phyloP scores from a whole-genome alignment of 129 eudicot genomes.

The Centella asiatica region DNA sequence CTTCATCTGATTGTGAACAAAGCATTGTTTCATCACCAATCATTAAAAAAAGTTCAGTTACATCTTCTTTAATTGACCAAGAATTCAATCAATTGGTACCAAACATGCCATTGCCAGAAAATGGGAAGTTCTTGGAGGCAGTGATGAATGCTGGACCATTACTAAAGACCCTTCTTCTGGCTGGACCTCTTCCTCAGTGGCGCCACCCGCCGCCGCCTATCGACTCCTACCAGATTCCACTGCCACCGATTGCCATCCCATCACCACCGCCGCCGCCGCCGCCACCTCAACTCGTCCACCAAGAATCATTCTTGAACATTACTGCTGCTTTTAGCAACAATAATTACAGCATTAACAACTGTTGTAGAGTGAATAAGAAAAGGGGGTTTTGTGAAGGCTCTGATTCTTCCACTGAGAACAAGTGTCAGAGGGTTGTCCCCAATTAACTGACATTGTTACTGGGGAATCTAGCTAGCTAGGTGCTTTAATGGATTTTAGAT shows the following conservation, averaged over 20 bases:
- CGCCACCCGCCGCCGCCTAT: slow-evolving; percentile 87
- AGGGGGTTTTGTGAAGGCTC: slow-evolving; percentile 35
- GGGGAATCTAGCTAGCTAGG: too few species aligned
- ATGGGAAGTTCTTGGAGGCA: slow-evolving; percentile 70
- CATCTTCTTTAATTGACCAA: slow-evolving; percentile 1
- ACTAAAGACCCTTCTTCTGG: slow-evolving; percentile 62
- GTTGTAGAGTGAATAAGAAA: slow-evolving; percentile 32
- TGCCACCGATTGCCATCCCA: slow-evolving; percentile 45
- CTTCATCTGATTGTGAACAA: slow-evolving; percentile 82
- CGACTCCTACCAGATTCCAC: slow-evolving; percentile 57
- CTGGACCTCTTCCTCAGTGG: slow-evolving; percentile 93
- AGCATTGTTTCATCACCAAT: slow-evolving; percentile 69
- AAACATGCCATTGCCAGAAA: slow-evolving; percentile 55
- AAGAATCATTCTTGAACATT: slow-evolving; percentile 15
- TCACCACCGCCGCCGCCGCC: slow-evolving; percentile 35
- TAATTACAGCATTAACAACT: slow-evolving; percentile 1
- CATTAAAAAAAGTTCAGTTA: slow-evolving; percentile 10
- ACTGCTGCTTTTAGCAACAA: neutral
- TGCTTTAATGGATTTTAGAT: too few species aligned
- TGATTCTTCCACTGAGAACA: slow-evolving; percentile 42
- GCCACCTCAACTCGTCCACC: slow-evolving; percentile 8
- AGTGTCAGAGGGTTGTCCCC: slow-evolving; percentile 43
- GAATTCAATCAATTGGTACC: slow-evolving; percentile 26
- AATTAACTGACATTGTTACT: slow-evolving; percentile 15
- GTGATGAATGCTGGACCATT: slow-evolving; percentile 87